A percentile compares a stretch with the other conserved stretches of the same genome.
Conservation (phyloP, 208 protist genomes). For the Eutreptiella sp. region DNA sequence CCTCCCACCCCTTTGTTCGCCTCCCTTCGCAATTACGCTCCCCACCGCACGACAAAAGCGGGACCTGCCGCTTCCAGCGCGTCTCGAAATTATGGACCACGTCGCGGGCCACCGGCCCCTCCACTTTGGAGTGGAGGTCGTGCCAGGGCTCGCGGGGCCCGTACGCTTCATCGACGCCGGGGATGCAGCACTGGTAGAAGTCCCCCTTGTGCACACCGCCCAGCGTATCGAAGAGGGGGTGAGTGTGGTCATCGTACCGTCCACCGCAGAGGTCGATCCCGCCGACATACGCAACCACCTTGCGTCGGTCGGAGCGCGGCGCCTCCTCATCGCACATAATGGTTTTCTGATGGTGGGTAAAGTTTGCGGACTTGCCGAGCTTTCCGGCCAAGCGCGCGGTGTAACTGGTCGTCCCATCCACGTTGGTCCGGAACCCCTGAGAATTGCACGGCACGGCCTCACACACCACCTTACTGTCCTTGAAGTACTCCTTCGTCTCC, state of each 20-base stretch:
- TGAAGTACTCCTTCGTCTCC: slow-evolving; percentile 6
- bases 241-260: not conserved
- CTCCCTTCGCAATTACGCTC: too few species aligned
- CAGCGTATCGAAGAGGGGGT: slow-evolving; percentile 15
- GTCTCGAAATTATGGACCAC: slow-evolving; percentile 30
- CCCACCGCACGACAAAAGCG: too few species aligned
- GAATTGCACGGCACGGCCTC: too few species aligned
- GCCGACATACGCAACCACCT: not conserved
- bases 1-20: too few species aligned
- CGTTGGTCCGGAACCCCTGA: not conserved
- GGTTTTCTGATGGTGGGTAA: slow-evolving; percentile 18
- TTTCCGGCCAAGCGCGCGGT: too few species aligned
- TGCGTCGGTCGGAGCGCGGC: too few species aligned
- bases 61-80: slow-evolving; percentile 24
- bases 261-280: slow-evolving; percentile 2
- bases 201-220: too few species aligned
- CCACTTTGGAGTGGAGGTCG: slow-evolving; percentile 27
- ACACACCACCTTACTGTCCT: not conserved
- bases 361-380: too few species aligned
- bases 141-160: slow-evolving; percentile 13
- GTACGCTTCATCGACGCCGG: not conserved
- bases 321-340: slow-evolving; percentile 8
- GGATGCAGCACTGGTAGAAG: too few species aligned
- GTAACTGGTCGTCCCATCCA: not conserved
- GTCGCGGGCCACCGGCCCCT: slow-evolving; percentile 23